A percentile compares a stretch with the other conserved stretches of the same genome.
These are phyloP conservation scores for Castanea mollissima DNA, from an alignment of 306 rosid genomes.

Conservation along the genomic window DNA sequence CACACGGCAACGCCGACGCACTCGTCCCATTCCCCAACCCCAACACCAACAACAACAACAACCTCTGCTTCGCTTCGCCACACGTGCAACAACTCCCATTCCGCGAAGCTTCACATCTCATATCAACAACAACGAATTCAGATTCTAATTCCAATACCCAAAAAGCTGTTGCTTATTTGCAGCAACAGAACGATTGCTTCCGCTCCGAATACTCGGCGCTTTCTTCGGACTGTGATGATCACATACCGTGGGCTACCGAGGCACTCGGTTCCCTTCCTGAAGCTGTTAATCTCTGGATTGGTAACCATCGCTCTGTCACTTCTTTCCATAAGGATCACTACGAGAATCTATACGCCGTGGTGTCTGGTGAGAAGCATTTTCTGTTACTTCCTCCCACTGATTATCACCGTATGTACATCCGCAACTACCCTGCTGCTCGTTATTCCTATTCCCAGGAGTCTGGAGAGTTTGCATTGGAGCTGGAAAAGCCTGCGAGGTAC, in stretches of 20 bases:
- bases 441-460: conserved; percentile 59
- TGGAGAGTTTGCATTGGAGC: conserved; percentile 56
- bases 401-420: conserved; percentile 71
- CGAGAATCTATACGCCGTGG: conserved; percentile 84
- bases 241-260: conserved; percentile 63
- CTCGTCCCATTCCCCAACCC: conserved; percentile 16
- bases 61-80: conserved; percentile 44
- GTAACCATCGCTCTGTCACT: conserved; percentile 53
- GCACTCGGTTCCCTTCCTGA: conserved; percentile 66
- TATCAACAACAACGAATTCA: neutral
- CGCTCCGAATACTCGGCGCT: conserved; percentile 57
- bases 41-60: no score
- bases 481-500: conserved; percentile 53
- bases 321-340: conserved; percentile 82
- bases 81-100: conserved; percentile 29
- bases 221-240: conserved; percentile 55
- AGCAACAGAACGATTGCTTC: conserved; percentile 80
- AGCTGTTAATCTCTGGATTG: conserved; percentile 85
- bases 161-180: conserved; percentile 57
- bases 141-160: neutral
- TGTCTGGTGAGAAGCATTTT: conserved; percentile 68
- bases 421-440: conserved; percentile 59
- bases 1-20: conserved; percentile 73
- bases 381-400: conserved; percentile 78
- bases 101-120: conserved; percentile 32